Base-by-base conservation (phyloP, 2,329 filamentous ascomycete genomes). In the Westerdykella sp. region DNA sequence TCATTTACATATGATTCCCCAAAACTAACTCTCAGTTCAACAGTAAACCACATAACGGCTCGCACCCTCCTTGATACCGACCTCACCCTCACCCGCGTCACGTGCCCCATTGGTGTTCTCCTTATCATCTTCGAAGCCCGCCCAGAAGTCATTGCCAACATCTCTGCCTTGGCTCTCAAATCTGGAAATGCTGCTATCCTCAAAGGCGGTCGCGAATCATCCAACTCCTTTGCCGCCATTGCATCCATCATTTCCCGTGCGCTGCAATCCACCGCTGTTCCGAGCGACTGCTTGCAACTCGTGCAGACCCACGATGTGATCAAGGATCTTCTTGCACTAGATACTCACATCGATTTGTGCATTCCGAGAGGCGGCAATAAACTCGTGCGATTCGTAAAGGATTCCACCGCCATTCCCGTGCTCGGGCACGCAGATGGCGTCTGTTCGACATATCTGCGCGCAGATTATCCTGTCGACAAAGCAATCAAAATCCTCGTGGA, bases 121-220 rank as follows among this genome's bases (percentile, higher is more conserved):
- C 79, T 98, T 54, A 93, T 98, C 69, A 97, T 98, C 62, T 98
- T 98, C 63, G 93, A 98, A 71, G 93, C 93, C 30, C 85, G 93
- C 6, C 93, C 93, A 6, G 93, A 98, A 70, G 93, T 98, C 52
- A 96, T 98, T 62, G 93, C 91, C 62, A 98, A 98, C 68, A 97
- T 98, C 61, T 89, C 93, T 49, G 87, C 90, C 4, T 76, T 98
- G 18, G 90, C 93, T 31, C 87, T 98, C 69, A 98, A 98, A 68
- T 97, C 91, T 11, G 93, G 89, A 58, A 98, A 98, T 68, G 86
- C 93, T 30, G 93, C 90, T 40, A 97, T 98, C 58, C 75, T 98
- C 48, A 98, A 98, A 75, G 91, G 90, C 48, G 93, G 93, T 51
- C 95, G 95, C 66, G 93, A 98, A 69, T 96, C 90, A 1, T 93